A percentile compares a stretch with the other conserved stretches of the same genome.
These are phyloP conservation scores for Clarireedia hainanense DNA, from an alignment of 2,329 filamentous ascomycete genomes.

Conservation along the genomic window DNA sequence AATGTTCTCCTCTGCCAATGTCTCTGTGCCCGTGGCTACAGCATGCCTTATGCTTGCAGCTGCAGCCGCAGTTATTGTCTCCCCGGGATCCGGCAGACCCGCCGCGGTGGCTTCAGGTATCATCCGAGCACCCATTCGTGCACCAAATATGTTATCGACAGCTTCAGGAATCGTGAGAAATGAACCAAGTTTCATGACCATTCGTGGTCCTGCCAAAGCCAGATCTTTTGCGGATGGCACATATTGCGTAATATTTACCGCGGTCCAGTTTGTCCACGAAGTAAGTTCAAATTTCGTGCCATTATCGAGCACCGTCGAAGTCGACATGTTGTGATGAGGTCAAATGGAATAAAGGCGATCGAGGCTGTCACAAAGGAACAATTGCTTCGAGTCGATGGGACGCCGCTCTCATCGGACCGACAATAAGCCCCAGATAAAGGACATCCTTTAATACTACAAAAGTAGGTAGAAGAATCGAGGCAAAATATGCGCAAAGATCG, in stretches of 20 bases:
- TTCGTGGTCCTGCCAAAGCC: slow-evolving; percentile 60
- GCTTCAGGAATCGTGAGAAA: slow-evolving; percentile 53
- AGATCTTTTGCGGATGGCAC: slow-evolving; percentile 61
- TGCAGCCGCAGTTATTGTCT: slow-evolving; percentile 33
- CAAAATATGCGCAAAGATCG: not conserved
- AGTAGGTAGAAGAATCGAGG: not conserved
- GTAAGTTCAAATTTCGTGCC: slow-evolving; percentile 37
- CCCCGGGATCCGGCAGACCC: slow-evolving; percentile 34
- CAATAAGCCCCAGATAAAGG: slow-evolving; percentile 5
- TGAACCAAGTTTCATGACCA: slow-evolving; percentile 61
- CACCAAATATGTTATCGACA: slow-evolving; percentile 43
- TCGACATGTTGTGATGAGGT: slow-evolving; percentile 16
- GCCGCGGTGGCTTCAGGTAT: slow-evolving; percentile 51
- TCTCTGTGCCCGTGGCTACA: slow-evolving; percentile 20
- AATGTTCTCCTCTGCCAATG: slow-evolving; percentile 33
- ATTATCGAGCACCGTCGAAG: slow-evolving; percentile 17
- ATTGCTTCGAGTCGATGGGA: not conserved
- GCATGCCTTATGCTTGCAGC: slow-evolving; percentile 30
- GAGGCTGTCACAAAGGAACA: slow-evolving; percentile 7
- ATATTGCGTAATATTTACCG: slow-evolving; percentile 46
- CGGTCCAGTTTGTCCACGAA: slow-evolving; percentile 44
- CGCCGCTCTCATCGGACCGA: slow-evolving; percentile 5
- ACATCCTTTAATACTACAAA: slow-evolving; percentile 1
- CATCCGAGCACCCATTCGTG: slow-evolving; percentile 48
- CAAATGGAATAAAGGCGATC: not conserved